Conservation (phyloP, 805 yeast genomes). For the Hagleromyces aurorensis region DNA sequence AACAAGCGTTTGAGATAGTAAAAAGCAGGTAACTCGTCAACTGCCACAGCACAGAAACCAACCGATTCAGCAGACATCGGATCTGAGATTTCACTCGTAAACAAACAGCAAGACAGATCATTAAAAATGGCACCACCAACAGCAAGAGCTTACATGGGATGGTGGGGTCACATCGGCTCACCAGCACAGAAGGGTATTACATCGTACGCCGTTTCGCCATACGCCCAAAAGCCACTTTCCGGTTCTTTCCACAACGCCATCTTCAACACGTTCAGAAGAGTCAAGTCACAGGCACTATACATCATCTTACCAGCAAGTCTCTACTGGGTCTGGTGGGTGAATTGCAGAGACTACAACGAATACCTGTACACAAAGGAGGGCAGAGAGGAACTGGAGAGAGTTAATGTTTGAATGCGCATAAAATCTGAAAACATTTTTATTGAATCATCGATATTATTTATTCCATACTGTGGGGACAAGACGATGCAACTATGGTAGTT, state of each 20-base stretch:
- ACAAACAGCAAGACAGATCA: no score
- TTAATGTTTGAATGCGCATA: slow-evolving; percentile 37
- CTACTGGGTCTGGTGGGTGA: slow-evolving; percentile 81
- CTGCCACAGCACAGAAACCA: no score
- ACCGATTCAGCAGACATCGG: no score
- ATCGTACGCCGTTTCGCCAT: slow-evolving; percentile 86
- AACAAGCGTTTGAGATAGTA: no score
- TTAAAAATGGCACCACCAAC: slow-evolving; percentile 61
- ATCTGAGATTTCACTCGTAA: no score
- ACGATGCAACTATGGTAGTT: no score
- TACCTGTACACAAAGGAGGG: slow-evolving; percentile 97
- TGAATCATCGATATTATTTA: not conserved
- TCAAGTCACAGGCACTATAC: slow-evolving; percentile 74
- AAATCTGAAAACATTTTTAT: not conserved
- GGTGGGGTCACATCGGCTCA: slow-evolving; percentile 94
- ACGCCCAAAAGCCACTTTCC: slow-evolving; percentile 86
- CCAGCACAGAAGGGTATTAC: slow-evolving; percentile 83
- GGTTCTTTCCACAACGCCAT: slow-evolving; percentile 79
- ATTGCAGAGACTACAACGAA: slow-evolving; percentile 84
- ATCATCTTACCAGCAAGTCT: slow-evolving; percentile 68
- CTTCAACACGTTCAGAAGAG: slow-evolving; percentile 93
- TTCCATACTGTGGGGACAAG: no score
- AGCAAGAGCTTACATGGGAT: slow-evolving; percentile 80
- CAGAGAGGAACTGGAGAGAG: slow-evolving; percentile 81
- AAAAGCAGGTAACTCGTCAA: no score